Conservation (phyloP, 1,139 yeast species). For the Kurtzmaniella quercitrusa region DNA sequence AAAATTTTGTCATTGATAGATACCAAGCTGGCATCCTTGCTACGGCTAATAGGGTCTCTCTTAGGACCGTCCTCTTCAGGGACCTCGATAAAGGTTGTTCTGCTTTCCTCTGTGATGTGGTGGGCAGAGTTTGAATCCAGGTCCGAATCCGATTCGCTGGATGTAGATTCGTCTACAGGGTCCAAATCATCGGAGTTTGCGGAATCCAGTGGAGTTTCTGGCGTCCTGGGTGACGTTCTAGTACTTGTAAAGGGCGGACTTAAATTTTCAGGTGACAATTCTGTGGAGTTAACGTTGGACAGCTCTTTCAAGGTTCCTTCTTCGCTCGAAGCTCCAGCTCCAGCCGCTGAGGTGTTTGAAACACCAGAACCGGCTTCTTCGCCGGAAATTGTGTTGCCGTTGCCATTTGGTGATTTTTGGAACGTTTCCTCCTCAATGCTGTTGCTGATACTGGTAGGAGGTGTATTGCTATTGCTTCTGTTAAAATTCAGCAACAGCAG, state of each 20-base stretch:
- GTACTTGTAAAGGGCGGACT: background rate
- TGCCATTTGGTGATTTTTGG: background rate
- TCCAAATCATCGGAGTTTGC: background rate
- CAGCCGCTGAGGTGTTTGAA: background rate
- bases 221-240: background rate
- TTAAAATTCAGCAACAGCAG: conserved; percentile 22
- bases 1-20: background rate
- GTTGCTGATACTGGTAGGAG: conserved; percentile 31
- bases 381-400: background rate
- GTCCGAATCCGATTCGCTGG: background rate
- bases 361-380: background rate
- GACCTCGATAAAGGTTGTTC: background rate
- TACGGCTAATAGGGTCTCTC: background rate
- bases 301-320: background rate
- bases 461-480: conserved; percentile 31
- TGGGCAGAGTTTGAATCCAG: background rate
- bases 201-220: background rate
- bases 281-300: background rate
- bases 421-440: conserved; percentile 11
- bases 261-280: background rate
- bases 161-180: background rate
- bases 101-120: background rate
- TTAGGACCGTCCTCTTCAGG: background rate
- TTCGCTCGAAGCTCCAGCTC: background rate
- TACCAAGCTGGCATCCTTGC: background rate